These are phyloP conservation scores for Trypanosoma caninum DNA, from an alignment of 208 protist genomes.

Conservation along the genomic window DNA sequence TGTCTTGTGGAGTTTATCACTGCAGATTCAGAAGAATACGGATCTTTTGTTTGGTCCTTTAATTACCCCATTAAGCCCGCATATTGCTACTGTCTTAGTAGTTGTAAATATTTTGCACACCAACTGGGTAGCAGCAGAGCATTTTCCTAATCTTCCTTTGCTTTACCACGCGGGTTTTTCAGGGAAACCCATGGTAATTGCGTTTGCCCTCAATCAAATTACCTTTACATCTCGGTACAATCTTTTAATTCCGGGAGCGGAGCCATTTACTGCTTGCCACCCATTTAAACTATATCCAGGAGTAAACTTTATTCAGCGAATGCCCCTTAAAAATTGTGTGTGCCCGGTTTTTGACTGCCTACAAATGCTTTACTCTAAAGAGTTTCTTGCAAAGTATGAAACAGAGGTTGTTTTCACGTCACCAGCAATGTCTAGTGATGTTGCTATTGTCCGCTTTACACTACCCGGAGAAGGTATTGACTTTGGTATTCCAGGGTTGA, in stretches of 20 bases:
- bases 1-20: conserved; percentile 77
- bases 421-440: conserved; percentile 24
- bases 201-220: conserved; percentile 71
- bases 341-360: conserved; percentile 54
- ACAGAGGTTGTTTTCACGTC: conserved; percentile 44
- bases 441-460: conserved; percentile 56
- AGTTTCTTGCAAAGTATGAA: conserved; percentile 33
- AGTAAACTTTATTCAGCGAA: conserved; percentile 72
- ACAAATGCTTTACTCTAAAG: conserved; percentile 35
- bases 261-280: conserved; percentile 33
- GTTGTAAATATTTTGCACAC: conserved; percentile 37
- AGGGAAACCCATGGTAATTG: conserved; percentile 35
- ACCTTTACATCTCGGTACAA: conserved; percentile 55
- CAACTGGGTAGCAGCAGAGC: conserved; percentile 43
- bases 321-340: conserved; percentile 43
- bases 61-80: conserved; percentile 52
- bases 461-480: conserved; percentile 44
- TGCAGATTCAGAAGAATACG: conserved; percentile 52
- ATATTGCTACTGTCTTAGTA: conserved; percentile 71
- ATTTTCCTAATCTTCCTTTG: conserved; percentile 55
- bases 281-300: conserved; percentile 57
- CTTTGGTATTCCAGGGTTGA: conserved; percentile 38
- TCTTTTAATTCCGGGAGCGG: conserved; percentile 36
- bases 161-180: conserved; percentile 49
- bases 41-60: conserved; percentile 21